phyloP scores from a whole-genome alignment of 1,284 basidiomycete genomes.

The Pseudozyma tsukubaensis region DNA sequence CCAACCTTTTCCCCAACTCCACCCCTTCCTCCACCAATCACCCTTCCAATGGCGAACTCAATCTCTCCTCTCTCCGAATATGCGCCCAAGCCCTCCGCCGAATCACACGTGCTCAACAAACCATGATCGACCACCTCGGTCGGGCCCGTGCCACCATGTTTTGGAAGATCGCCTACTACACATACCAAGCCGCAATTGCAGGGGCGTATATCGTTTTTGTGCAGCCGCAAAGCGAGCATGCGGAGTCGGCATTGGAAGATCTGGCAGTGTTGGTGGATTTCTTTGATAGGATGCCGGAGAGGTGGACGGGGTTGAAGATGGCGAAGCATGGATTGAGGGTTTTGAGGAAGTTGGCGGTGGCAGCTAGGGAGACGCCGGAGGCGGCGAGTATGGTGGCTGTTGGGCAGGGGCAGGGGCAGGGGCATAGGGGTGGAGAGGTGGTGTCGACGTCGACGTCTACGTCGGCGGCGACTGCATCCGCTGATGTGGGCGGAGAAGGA shows the following conservation, averaged over 20 bases:
- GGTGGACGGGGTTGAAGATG: slow-evolving; percentile 43
- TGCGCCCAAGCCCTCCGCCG: slow-evolving; percentile 37
- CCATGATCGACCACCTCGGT: slow-evolving; percentile 37
- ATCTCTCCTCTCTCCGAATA: slow-evolving; percentile 34
- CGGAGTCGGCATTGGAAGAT: slow-evolving; percentile 34
- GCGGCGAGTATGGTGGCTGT: slow-evolving; percentile 32
- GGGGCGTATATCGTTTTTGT: slow-evolving; percentile 45
- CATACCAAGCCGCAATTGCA: slow-evolving; percentile 43
- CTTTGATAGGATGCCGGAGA: slow-evolving; percentile 44
- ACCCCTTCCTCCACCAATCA: not conserved
- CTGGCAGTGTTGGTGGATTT: slow-evolving; percentile 37
- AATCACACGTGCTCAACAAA: slow-evolving; percentile 39
- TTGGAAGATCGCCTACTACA: slow-evolving; percentile 50
- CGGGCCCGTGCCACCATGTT: slow-evolving; percentile 41
- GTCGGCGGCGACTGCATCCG: not conserved
- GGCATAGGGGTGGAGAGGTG: not conserved
- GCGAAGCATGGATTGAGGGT: slow-evolving; percentile 44
- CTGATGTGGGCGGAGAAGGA: too few species aligned
- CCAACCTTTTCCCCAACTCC: slow-evolving; percentile 29
- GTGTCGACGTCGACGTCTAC: not conserved
- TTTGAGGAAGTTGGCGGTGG: slow-evolving; percentile 39
- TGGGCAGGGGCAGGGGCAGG: slow-evolving; percentile 2
- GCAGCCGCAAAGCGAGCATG: slow-evolving; percentile 38
- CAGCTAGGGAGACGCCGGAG: slow-evolving; percentile 36
- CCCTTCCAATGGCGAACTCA: slow-evolving; percentile 9